Evolutionary conservation across 169 alveolate species (phyloP), one percentile per base, ranked within the genome.

Genomic region (Cryptosporidium parvum): DNA sequence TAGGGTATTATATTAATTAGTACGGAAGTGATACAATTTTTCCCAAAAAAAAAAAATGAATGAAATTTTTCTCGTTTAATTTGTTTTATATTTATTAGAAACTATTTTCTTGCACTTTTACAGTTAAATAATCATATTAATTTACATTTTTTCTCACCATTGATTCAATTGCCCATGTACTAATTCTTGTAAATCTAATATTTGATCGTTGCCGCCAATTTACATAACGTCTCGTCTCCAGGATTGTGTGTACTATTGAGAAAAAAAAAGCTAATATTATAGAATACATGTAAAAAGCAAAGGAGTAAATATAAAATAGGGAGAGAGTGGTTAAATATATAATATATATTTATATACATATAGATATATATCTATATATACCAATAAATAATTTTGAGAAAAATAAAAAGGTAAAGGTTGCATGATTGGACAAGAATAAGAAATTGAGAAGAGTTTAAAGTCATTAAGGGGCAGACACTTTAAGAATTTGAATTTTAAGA

Each of bases 191-290:
- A 26, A 56, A 56, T 56, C 67, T 56, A 56, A 56, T 56, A 56
- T 56, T 56, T 56, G 8, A 14, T 37, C 10, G 6, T 26, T 56
- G 67, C 62, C 86, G 86, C 86, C 71, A 56, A 58, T n/a, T 71
- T 42, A 5, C 72, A 59, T 53, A 42, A 58, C 86, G 86, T 56
- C 86, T 73, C 71, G 86, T 73, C 86, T 73, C 86, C 37, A 5
- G 45, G 86, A 73, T 72, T 73, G 86, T 73, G 86, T 73, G 86
- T 73, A 56, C 10, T 33, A 23, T 18, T 52, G 56, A 39, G 33
- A 23, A 73, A 37, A 73, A 56, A 52, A 56, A 65, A 29, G 70
- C 56, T 14, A 59, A 72, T 39, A 45, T 48, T 35, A 37, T 33
- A 65, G 52, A 53, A 59, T 73, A 73, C 70, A 73, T 73, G 86